These are phyloP conservation scores for Luvunga scandens DNA, from an alignment of 345 rosid species.

Conservation along the genomic window DNA sequence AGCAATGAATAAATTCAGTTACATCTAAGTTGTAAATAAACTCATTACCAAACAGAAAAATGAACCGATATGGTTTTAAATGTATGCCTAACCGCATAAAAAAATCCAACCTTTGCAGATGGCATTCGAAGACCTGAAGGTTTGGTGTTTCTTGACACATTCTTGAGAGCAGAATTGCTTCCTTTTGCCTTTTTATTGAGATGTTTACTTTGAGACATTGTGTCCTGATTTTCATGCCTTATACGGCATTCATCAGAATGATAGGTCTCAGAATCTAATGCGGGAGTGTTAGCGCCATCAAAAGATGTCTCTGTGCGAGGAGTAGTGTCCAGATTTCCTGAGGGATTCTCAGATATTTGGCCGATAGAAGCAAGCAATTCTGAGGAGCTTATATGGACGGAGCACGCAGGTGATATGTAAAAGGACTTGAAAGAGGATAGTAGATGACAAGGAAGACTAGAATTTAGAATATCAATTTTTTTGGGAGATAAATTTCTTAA, in stretches of 20 bases:
- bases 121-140: conserved; percentile 46
- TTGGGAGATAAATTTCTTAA: conserved; percentile 10
- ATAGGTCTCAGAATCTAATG: conserved; percentile 5
- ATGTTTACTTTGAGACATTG: background rate
- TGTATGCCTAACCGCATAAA: conserved; percentile 36
- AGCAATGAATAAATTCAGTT: background rate
- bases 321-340: background rate
- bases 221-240: conserved; percentile 13
- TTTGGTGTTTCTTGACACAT: conserved; percentile 15
- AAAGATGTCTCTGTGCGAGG: conserved; percentile 6
- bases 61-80: background rate
- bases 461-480: conserved; percentile 9
- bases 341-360: conserved; percentile 6
- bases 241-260: background rate
- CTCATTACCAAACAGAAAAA: background rate
- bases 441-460: conserved; percentile 13
- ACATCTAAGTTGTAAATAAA: background rate
- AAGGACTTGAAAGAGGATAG: conserved; percentile 23
- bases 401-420: conserved; percentile 22
- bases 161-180: conserved; percentile 4
- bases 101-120: conserved; percentile 48
- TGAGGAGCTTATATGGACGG: conserved; percentile 21
- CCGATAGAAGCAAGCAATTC: conserved; percentile 16
- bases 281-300: conserved; percentile 12
- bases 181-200: background rate